A percentile compares a stretch with the other conserved stretches of the same genome.
phyloP scores from a whole-genome alignment of 2,329 filamentous ascomycete genomes.

The Ascochyta fabae region DNA sequence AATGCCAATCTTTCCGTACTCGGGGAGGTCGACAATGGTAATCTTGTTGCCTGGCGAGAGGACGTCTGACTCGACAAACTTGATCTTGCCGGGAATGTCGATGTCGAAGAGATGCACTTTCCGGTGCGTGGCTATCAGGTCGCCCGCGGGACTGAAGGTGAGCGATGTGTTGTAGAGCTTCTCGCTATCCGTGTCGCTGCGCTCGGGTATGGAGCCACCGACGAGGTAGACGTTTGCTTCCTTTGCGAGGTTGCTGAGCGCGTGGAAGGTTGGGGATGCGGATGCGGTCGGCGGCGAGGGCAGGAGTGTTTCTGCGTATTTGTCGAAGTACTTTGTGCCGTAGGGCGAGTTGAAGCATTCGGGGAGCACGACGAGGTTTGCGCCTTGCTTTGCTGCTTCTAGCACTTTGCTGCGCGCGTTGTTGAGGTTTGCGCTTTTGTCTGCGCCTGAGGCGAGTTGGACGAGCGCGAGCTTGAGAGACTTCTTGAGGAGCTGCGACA shows the following conservation, averaged over 20 bases:
- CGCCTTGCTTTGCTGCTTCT: conserved; percentile 76
- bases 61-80: conserved; percentile 88
- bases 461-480: conserved; percentile 49
- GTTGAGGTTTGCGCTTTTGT: conserved; percentile 84
- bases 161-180: conserved; percentile 91
- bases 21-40: conserved; percentile 84
- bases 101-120: conserved; percentile 99
- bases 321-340: conserved; percentile 86
- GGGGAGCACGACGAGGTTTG: conserved; percentile 87
- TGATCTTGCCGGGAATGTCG: conserved; percentile 93
- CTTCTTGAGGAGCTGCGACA: conserved; percentile 45
- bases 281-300: conserved; percentile 74
- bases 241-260: conserved; percentile 77
- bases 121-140: conserved; percentile 84
- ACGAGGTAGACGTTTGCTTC: conserved; percentile 83
- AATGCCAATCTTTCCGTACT: conserved; percentile 84
- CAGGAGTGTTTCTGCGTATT: conserved; percentile 87
- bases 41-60: conserved; percentile 83
- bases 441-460: conserved; percentile 63
- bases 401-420: conserved; percentile 83
- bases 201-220: conserved; percentile 91
- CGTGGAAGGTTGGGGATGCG: conserved; percentile 83
- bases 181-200: conserved; percentile 62
- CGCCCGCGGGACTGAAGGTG: conserved; percentile 77
- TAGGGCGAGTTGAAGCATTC: conserved; percentile 99